These are phyloP conservation scores for Backusella tuberculispora DNA, from an alignment of 192 early-diverging fungal species.

Conservation along the genomic window DNA sequence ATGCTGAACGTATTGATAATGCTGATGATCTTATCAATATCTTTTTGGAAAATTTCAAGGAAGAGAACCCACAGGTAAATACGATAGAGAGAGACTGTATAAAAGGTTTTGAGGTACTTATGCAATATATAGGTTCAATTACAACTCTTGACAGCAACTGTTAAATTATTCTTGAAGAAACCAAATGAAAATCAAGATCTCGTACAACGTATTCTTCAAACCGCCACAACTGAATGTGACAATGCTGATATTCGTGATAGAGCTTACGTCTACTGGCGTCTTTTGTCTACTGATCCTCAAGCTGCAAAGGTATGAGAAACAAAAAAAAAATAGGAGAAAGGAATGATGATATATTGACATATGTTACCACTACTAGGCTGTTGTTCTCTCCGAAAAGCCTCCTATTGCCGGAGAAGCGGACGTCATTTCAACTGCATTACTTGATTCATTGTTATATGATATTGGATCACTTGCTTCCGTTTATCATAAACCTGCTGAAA, in stretches of 20 bases:
- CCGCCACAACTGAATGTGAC: constrained; percentile 85
- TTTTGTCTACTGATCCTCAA: constrained; percentile 92
- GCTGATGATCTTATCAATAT: constrained; percentile 74
- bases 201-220: constrained; percentile 87
- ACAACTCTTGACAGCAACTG: constrained; percentile 85
- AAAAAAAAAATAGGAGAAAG: background rate
- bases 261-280: constrained; percentile 97
- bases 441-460: constrained; percentile 88
- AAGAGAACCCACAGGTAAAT: constrained; percentile 74
- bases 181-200: constrained; percentile 84
- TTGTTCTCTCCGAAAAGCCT: constrained; percentile 90
- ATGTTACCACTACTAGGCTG: constrained; percentile 49
- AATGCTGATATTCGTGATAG: constrained; percentile 97
- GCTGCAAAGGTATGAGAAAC: constrained; percentile 74
- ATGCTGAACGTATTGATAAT: constrained; percentile 88
- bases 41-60: constrained; percentile 86
- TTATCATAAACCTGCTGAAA: constrained; percentile 88
- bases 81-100: background rate
- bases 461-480: constrained; percentile 91
- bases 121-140: constrained; percentile 74
- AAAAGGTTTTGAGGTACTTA: background rate
- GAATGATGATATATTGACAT: constrained; percentile 27
- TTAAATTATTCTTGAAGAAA: constrained; percentile 95
- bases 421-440: constrained; percentile 69
- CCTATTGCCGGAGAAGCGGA: constrained; percentile 73